Percentiles rank a stretch among this genome's conserved stretches.
Conservation (phyloP, 2,329 filamentous ascomycete species). For the Penicillium sclerotigenum region DNA sequence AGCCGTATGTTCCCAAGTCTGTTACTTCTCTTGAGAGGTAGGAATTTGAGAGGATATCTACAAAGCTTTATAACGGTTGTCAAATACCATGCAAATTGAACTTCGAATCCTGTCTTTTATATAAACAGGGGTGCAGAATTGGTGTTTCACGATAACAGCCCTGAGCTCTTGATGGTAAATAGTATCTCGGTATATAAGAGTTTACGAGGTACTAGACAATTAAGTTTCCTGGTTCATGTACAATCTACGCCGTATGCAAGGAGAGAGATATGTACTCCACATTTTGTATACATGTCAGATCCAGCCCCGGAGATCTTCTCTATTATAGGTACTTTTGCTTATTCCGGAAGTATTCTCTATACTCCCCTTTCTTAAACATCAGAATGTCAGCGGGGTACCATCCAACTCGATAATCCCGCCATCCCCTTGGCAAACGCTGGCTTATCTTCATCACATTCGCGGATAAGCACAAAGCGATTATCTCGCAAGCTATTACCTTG, state of each 20-base stretch:
- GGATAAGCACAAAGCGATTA: background rate
- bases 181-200: background rate
- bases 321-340: background rate
- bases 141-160: background rate
- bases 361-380: background rate
- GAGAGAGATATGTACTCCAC: background rate
- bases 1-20: constrained; percentile 56
- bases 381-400: background rate
- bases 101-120: background rate
- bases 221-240: background rate
- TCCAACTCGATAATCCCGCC: background rate
- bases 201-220: background rate
- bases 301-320: background rate
- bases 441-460: background rate
- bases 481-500: background rate
- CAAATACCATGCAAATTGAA: background rate
- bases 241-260: background rate
- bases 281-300: background rate
- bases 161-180: background rate
- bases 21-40: constrained; percentile 28
- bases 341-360: background rate
- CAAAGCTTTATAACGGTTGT: background rate
- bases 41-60: background rate
- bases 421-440: background rate
- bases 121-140: background rate